Base-by-base conservation (phyloP, 345 rosid genomes). In the Ceriops decandra region DNA sequence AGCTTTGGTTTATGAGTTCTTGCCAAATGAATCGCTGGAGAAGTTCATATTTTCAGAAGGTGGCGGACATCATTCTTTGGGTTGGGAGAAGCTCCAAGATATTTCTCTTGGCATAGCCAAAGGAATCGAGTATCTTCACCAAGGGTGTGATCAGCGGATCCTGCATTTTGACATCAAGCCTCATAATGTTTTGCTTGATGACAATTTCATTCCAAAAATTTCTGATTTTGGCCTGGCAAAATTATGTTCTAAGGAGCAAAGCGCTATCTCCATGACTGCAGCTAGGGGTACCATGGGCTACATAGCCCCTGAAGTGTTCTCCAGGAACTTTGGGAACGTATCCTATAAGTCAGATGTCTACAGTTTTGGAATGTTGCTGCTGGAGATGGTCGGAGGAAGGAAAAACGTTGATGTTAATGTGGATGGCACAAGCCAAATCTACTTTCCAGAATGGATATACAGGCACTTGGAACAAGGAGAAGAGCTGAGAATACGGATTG, bases 311-410 rank as follows among this genome's bases (percentile, higher is more conserved):
- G 64, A 71, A 35, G 72, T 69, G 16, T 60, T 31, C 58, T 60
- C 60, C 10, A 70, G 74, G 68, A 70, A 70, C 60, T 70, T 70
- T 20, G 61, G 67, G 38, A 63, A 54, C 16, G 74, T 63, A 2
- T 69, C 72, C 5, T 51, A 61, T 17, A 69, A 69, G 60, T 20
- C 73, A 10, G 73, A 61, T 31, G 74, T 71, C 5, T 63, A 71
- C 36, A 71, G 74, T 47, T 71, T 38, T 6, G 74, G 74, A 21
- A 71, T 63, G 68, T 24, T 69, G 46, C 7, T 73, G 33, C 62
- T 73, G 11, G 76, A 67, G 6, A 63, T 69, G 61, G 78, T 74
- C 8, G 74, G 70, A 35, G 78, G 78, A 42, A 58, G 78, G 66
- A 75, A 64, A 52, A 64, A 69, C 0, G n/a, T 30, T 10, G 67